Conservation (phyloP, 2,329 filamentous ascomycete genomes). For the Alternaria angustiovoidea region DNA sequence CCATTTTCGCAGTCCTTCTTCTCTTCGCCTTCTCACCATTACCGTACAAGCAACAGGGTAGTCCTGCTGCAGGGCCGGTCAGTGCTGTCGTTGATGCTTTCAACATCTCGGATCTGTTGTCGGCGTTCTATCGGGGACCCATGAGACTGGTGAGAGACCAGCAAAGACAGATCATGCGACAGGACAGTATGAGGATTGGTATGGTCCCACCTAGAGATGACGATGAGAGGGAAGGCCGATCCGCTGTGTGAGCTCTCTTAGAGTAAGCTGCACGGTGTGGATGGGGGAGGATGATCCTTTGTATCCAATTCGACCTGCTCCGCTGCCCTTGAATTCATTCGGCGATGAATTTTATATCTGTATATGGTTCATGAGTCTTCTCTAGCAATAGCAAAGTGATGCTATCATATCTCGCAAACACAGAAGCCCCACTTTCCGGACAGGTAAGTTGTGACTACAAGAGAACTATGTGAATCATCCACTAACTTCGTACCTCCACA, state of each 20-base stretch:
- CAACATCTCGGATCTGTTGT: conserved; percentile 40
- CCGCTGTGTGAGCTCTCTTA: background rate
- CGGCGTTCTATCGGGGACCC: conserved; percentile 38
- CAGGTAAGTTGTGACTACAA: no score
- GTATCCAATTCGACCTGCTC: no score
- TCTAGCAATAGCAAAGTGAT: background rate
- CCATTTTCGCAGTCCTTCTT: conserved; percentile 40
- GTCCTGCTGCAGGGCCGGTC: conserved; percentile 26
- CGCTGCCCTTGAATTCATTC: background rate
- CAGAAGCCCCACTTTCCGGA: background rate
- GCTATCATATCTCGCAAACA: background rate
- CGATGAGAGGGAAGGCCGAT: background rate
- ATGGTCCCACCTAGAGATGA: background rate
- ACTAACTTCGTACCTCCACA: no score
- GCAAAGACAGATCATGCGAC: conserved; percentile 32
- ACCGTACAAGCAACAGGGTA: conserved; percentile 26
- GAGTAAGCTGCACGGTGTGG: background rate
- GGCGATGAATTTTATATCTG: background rate
- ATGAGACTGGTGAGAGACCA: conserved; percentile 44
- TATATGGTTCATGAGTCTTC: background rate
- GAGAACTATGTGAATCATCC: no score
- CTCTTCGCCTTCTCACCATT: conserved; percentile 37
- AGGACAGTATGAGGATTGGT: conserved; percentile 26
- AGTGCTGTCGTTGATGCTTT: conserved; percentile 37
- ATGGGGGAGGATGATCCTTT: background rate